These are phyloP conservation scores for Dryas integrifolia DNA, from an alignment of 331 rosid species.

Conservation along the genomic window DNA sequence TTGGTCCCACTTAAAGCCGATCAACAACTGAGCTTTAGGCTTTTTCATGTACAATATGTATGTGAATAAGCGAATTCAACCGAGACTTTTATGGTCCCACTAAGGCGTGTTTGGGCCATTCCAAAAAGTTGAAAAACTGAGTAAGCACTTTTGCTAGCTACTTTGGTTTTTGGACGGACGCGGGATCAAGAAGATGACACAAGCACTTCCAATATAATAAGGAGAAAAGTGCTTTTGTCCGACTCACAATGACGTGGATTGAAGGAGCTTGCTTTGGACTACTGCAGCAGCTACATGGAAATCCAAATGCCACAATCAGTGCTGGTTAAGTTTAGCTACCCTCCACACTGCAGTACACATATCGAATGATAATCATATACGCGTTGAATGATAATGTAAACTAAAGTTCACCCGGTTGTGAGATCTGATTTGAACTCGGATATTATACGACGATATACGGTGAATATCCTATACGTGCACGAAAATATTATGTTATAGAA, in stretches of 20 bases:
- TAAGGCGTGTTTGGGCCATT: conserved; percentile 13
- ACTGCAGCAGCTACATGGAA: neutral
- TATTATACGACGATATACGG: no score
- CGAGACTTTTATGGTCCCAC: conserved; percentile 10
- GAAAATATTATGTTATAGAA: no score
- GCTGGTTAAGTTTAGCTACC: neutral
- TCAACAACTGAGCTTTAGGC: no score
- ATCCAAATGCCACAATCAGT: neutral
- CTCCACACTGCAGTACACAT: no score
- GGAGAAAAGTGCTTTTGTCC: conserved; percentile 43
- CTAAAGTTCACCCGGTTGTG: no score
- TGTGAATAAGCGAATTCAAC: conserved; percentile 5
- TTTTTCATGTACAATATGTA: neutral
- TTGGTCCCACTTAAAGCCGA: conserved; percentile 36
- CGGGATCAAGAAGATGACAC: conserved; percentile 36
- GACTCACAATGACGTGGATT: conserved; percentile 43
- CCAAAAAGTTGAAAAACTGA: conserved; percentile 23
- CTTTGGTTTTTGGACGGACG: conserved; percentile 18
- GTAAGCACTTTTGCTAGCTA: conserved; percentile 34
- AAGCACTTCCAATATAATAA: conserved; percentile 26
- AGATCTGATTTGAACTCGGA: no score
- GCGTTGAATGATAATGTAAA: no score
- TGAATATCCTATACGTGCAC: no score
- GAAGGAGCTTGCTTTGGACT: conserved; percentile 22
- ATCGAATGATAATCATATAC: no score